Evolutionary conservation across 371 early-diverging fungal genomes (phyloP).

Genomic region (Circinella umbellata): DNA sequence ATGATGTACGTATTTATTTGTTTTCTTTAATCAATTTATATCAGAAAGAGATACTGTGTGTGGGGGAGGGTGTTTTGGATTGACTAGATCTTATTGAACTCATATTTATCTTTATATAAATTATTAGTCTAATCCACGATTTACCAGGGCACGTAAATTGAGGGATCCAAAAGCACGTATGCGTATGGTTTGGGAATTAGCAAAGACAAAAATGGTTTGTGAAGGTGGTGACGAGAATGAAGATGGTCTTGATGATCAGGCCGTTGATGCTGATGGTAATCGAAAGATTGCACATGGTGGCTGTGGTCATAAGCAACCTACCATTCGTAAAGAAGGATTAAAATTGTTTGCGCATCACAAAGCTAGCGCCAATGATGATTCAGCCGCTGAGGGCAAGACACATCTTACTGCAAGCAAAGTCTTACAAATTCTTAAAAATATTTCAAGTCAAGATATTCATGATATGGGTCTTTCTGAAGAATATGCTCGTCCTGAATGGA

Average conservation of each 20-base stretch:
- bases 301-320: slow-evolving; percentile 95
- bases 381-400: slow-evolving; percentile 69
- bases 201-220: slow-evolving; percentile 89
- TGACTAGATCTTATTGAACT: too few relatives aligned
- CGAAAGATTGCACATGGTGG: slow-evolving; percentile 80
- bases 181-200: slow-evolving; percentile 92
- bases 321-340: slow-evolving; percentile 90
- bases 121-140: slow-evolving; percentile 69
- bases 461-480: slow-evolving; percentile 93
- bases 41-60: background rate
- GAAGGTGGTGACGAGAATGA: slow-evolving; percentile 79
- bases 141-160: slow-evolving; percentile 72
- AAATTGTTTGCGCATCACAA: slow-evolving; percentile 80
- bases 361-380: slow-evolving; percentile 60
- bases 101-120: too few relatives aligned
- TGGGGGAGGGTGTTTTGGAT: too few relatives aligned
- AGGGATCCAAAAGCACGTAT: slow-evolving; percentile 81
- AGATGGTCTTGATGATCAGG: slow-evolving; percentile 52
- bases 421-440: slow-evolving; percentile 88
- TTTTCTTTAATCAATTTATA: background rate
- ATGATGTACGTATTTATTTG: slow-evolving; percentile 59
- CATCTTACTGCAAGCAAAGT: slow-evolving; percentile 86
- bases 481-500: slow-evolving; percentile 99
- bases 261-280: slow-evolving; percentile 47
- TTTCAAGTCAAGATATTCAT: slow-evolving; percentile 89